Evolutionary conservation across 2,329 filamentous ascomycete species (phyloP).

Genomic region (Fusarium fujikuroi): DNA sequence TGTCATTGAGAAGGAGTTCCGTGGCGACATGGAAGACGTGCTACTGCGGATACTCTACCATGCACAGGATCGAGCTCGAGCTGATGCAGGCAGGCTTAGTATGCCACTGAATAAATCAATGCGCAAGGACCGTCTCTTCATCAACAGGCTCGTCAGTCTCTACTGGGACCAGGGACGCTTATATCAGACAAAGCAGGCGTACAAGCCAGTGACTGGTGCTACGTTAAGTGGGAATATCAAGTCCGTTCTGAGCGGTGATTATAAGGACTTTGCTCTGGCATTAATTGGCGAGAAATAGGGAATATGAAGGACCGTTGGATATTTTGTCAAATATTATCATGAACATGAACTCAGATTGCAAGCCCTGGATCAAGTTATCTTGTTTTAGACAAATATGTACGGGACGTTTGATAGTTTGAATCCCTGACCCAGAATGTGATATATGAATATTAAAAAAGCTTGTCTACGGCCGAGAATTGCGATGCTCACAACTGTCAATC

Average conservation of each 20-base stretch:
- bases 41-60: constrained; percentile 46
- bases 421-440: not conserved
- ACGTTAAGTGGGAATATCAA: constrained; percentile 51
- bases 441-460: not conserved
- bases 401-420: fast-evolving
- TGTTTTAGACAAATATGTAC: not conserved
- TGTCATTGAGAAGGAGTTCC: constrained; percentile 51
- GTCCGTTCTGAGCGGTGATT: constrained; percentile 44
- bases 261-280: constrained; percentile 44
- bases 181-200: constrained; percentile 61
- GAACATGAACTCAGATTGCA: fast-evolving
- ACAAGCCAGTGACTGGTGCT: constrained; percentile 68
- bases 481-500: not conserved
- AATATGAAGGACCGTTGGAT: fast-evolving
- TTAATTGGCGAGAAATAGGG: constrained; percentile 44
- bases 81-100: constrained; percentile 43
- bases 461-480: fast-evolving
- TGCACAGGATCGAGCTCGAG: constrained; percentile 37
- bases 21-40: constrained; percentile 49
- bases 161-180: constrained; percentile 48
- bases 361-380: too few relatives aligned
- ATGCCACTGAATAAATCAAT: constrained; percentile 42
- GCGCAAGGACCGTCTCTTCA: constrained; percentile 48
- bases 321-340: fast-evolving
- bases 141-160: constrained; percentile 47